Base-by-base conservation (phyloP, 768 basidiomycete species). In the Nidularia pulvinata region DNA sequence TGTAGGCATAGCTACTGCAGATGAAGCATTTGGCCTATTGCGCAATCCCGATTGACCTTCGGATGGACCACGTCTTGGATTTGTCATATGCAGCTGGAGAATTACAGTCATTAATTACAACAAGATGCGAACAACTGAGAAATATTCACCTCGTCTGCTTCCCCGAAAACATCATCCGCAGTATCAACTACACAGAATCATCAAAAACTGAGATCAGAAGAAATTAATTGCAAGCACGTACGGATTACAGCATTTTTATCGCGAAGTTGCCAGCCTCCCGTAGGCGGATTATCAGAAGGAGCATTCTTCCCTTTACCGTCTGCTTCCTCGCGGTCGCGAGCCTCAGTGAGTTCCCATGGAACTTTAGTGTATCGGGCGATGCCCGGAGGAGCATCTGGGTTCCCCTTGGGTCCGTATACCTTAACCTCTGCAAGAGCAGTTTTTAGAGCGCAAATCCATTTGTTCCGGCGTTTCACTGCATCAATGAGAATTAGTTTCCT, bases 381-480 rank as follows among this genome's bases (percentile, higher is more conserved):
- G 3, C 70, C 72, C 35, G 87, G 69, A n/a, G 78, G 69, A 22
- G 77, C 72, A 57, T 75, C 65, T 1, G 88, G 86, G 64, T 86
- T 65, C 22, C 88, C 84, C 33, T 58, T 66, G 7, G 86, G 84
- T 5, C 88, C 88, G 59, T 77, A 93, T 55, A 97, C 87, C 57
- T 83, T 77, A 48, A 85, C 68, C 55, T 92, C 88, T 30, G 78
- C 81, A 55, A 92, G 72, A 47, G 83, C 78, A 45, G 79, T 65
- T 69, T 95, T 95, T 51, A 97, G 76, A 13, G 89, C 88, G 67
- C 92, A 95, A 43, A 95, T 81, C 93, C 93, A 95, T 70, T 93
- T 95, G 75, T 95, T 95, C 35, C 91, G 82, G 51, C 93, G 81
- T 69, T 87, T 85, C 1, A 86, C 86, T 85, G 62, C 32, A 39